These are phyloP conservation scores for Ophiostoma himal-ulmi DNA, from an alignment of 2,329 filamentous ascomycete genomes.

Conservation along the genomic window DNA sequence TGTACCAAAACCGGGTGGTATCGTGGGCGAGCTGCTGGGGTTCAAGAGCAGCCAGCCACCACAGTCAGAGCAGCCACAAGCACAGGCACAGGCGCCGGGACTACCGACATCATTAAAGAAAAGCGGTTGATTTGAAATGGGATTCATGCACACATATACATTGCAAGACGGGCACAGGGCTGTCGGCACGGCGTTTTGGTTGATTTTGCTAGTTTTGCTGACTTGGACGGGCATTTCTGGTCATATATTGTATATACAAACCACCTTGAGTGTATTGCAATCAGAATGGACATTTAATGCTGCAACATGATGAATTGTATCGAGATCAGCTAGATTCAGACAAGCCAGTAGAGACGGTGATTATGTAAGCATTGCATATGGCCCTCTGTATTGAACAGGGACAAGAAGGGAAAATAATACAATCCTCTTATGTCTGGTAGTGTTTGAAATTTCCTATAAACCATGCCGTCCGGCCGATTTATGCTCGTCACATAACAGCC, in stretches of 20 bases:
- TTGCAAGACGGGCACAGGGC: not conserved
- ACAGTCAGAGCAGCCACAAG: not conserved
- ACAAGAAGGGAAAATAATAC: not conserved
- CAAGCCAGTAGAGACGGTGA: not conserved
- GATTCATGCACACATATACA: not conserved
- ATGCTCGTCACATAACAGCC: not conserved
- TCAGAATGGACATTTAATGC: not conserved
- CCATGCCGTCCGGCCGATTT: not conserved
- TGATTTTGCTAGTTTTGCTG: not conserved
- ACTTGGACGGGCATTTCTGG: not conserved
- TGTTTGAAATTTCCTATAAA: not conserved
- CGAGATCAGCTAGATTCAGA: not conserved
- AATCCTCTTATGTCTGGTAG: not conserved
- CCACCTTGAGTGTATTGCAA: not conserved
- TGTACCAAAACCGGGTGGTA: conserved; percentile 79
- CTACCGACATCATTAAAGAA: not conserved
- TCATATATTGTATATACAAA: not conserved
- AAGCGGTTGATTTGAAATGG: not conserved
- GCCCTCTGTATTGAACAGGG: not conserved
- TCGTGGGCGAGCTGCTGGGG: conserved; percentile 50
- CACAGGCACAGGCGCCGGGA: not conserved
- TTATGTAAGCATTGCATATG: not conserved
- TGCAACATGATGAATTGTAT: not conserved
- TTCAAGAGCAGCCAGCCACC: conserved; percentile 42
- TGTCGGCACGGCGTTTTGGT: conserved; percentile 6